Percentiles rank a stretch among this genome's conserved stretches.
Conservation (phyloP, 2,329 filamentous ascomycete species). For the Colletotrichum higginsianum region DNA sequence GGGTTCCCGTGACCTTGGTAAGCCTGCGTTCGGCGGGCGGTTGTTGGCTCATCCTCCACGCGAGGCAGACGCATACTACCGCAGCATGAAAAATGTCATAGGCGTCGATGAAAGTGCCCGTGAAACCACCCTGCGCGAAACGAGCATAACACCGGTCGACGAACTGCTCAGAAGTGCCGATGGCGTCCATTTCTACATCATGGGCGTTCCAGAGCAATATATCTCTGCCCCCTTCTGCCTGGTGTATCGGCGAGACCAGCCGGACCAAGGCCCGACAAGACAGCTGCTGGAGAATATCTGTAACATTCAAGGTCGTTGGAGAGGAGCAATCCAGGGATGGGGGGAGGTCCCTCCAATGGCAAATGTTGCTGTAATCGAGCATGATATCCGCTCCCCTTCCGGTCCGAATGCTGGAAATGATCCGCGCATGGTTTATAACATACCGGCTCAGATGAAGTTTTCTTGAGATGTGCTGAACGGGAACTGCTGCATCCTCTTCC, state of each 20-base stretch:
- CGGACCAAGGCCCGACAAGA: conserved; percentile 20
- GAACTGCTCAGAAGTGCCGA: conserved; percentile 19
- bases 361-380: conserved; percentile 25
- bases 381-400: not conserved
- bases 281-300: conserved; percentile 16
- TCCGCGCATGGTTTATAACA: conserved; percentile 21
- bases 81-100: conserved; percentile 35
- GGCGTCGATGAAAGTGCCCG: conserved; percentile 31
- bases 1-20: not conserved
- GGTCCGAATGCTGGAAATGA: conserved; percentile 27
- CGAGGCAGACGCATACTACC: conserved; percentile 23
- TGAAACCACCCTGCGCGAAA: conserved; percentile 2
- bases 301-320: not conserved
- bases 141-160: conserved; percentile 15
- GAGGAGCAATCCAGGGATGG: conserved; percentile 4
- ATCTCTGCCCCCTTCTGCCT: not conserved
- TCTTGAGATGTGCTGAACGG: not conserved
- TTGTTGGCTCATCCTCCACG: not conserved
- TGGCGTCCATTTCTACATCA: conserved; percentile 25
- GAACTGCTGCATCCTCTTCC: not conserved
- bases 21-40: not conserved
- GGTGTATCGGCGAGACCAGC: not conserved
- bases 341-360: conserved; percentile 36
- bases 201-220: conserved; percentile 7
- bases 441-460: conserved; percentile 10